Evolutionary conservation across 2,329 filamentous ascomycete genomes (phyloP).

Genomic region (Microdochium paspali): DNA sequence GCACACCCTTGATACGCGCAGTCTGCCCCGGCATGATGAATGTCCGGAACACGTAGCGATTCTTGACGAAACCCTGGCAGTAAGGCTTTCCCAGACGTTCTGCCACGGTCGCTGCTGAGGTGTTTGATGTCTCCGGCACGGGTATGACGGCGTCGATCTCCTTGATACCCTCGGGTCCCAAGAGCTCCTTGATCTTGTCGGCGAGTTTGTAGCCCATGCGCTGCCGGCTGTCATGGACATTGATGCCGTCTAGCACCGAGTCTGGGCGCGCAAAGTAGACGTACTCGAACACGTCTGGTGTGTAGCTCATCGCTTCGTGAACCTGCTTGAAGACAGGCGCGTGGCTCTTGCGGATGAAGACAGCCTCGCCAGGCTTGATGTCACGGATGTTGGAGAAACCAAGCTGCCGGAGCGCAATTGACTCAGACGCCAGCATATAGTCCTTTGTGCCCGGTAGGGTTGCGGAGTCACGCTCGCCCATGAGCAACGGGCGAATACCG

Average conservation of each 20-base stretch:
- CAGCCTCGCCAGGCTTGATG: slow-evolving; percentile 64
- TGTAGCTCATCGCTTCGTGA: slow-evolving; percentile 51
- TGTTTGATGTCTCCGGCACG: slow-evolving; percentile 68
- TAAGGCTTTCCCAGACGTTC: slow-evolving; percentile 62
- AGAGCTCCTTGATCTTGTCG: slow-evolving; percentile 51
- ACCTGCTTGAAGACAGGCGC: slow-evolving; percentile 64
- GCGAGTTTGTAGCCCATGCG: slow-evolving; percentile 70
- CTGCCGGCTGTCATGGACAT: slow-evolving; percentile 61
- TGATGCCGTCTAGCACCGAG: slow-evolving; percentile 65
- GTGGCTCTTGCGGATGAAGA: slow-evolving; percentile 65
- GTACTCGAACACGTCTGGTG: slow-evolving; percentile 57
- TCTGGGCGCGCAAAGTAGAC: slow-evolving; percentile 73
- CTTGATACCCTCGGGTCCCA: slow-evolving; percentile 54
- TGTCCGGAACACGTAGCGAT: slow-evolving; percentile 71
- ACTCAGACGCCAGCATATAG: slow-evolving; percentile 78
- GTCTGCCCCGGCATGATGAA: slow-evolving; percentile 69
- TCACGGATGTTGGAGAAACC: slow-evolving; percentile 62
- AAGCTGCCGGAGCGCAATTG: slow-evolving; percentile 62
- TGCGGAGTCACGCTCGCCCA: slow-evolving; percentile 54
- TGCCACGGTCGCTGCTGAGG: slow-evolving; percentile 63
- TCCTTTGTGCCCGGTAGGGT: slow-evolving; percentile 49
- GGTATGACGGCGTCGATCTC: slow-evolving; percentile 57
- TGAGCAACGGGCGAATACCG: slow-evolving; percentile 69
- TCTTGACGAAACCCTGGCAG: slow-evolving; percentile 68
- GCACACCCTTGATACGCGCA: slow-evolving; percentile 73